phyloP scores from a whole-genome alignment of 352 stramenopile genomes.

The Phytophthora multivora region DNA sequence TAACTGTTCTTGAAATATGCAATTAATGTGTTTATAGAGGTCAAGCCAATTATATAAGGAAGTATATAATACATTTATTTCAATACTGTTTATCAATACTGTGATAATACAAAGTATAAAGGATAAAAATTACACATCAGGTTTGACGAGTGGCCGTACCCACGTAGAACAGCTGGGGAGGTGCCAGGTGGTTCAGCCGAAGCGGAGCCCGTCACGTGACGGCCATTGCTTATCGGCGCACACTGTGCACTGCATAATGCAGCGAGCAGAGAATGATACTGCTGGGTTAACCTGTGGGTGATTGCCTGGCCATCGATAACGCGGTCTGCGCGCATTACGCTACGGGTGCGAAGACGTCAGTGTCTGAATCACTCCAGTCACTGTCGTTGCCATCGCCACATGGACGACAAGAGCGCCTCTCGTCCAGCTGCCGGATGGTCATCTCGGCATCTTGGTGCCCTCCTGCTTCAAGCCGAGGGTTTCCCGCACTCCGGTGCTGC shows the following conservation, averaged over 20 bases:
- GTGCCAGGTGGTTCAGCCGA: constrained; percentile 23
- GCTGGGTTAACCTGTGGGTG: constrained; percentile 14
- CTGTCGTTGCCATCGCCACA: constrained; percentile 1
- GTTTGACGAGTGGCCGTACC: not conserved
- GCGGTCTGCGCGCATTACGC: constrained; percentile 18
- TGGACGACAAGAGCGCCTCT: constrained; percentile 7
- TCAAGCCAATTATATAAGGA: not conserved
- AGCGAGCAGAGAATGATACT: constrained; percentile 18
- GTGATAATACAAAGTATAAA: not conserved
- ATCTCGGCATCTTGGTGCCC: constrained; percentile 15
- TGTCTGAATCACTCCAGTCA: constrained; percentile 3
- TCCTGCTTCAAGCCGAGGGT: constrained; percentile 2
- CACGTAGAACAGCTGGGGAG: constrained; percentile 10
- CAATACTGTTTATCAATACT: no score
- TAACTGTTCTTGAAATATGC: not conserved
- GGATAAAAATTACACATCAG: not conserved
- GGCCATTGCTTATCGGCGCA: constrained; percentile 14
- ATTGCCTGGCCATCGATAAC: not conserved
- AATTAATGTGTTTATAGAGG: not conserved
- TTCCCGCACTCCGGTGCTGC: not conserved
- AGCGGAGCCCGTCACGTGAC: constrained; percentile 13
- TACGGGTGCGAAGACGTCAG: not conserved
- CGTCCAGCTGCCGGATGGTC: constrained; percentile 21
- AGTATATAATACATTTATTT: no score
- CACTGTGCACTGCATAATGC: no score